Evolutionary conservation across 352 stramenopile genomes (phyloP).

Genomic region (Aphanomyces euteiches): DNA sequence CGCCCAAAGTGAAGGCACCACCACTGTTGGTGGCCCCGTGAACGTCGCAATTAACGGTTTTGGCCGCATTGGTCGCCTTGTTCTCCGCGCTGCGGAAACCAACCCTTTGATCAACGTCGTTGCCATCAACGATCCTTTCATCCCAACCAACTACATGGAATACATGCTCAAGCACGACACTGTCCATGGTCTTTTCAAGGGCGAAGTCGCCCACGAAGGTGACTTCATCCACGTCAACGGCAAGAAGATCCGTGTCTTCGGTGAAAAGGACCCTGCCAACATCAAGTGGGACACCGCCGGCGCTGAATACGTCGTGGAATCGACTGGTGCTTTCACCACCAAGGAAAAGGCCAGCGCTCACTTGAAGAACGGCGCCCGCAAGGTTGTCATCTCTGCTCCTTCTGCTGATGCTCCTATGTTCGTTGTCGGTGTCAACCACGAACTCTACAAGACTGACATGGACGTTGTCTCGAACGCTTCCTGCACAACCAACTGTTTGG

Average conservation of each 20-base stretch:
- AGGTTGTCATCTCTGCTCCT: constrained; percentile 97
- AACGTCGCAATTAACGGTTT: constrained; percentile 99
- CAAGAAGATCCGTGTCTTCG: constrained; percentile 91
- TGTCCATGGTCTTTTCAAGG: constrained; percentile 88
- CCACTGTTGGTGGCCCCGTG: constrained; percentile 58
- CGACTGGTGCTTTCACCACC: constrained; percentile 67
- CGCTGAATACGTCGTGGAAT: constrained; percentile 95
- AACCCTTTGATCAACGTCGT: constrained; percentile 89
- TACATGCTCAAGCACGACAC: constrained; percentile 93
- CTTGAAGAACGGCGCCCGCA: constrained; percentile 91
- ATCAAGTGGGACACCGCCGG: constrained; percentile 90
- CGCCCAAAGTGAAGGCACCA: constrained; percentile 52
- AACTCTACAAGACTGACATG: constrained; percentile 92
- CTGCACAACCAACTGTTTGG: constrained; percentile 99
- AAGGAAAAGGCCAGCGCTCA: constrained; percentile 91
- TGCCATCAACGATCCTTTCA: constrained; percentile 95
- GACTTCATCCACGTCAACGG: constrained; percentile 90
- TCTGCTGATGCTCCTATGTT: constrained; percentile 98
- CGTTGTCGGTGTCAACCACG: constrained; percentile 98
- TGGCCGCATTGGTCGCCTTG: constrained; percentile 96
- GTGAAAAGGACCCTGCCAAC: constrained; percentile 91
- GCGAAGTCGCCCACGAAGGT: constrained; percentile 79
- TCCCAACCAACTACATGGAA: constrained; percentile 95
- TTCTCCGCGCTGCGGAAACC: constrained; percentile 88
- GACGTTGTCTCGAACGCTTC: constrained; percentile 98